Evolutionary conservation across 2,329 filamentous ascomycete species (phyloP), one percentile per base, ranked within the genome.

Genomic region (Coniochaeta hoffmannii): DNA sequence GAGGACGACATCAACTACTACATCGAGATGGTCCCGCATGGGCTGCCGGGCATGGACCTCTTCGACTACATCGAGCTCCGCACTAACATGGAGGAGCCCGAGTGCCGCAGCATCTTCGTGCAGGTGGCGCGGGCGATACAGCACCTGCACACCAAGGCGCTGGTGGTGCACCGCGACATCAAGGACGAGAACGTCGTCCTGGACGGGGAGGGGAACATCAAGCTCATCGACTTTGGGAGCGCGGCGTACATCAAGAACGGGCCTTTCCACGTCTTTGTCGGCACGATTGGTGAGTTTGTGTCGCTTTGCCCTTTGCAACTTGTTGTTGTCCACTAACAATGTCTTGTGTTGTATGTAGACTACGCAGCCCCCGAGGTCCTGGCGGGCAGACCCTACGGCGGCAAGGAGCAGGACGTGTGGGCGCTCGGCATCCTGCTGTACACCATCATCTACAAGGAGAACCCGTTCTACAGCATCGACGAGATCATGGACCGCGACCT

Each of bases 391-490:
- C 88, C 92, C 15, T 99, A 99, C 72, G 84, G 88, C 62, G 94
- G 94, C 66, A 96, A 95, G 72, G 93, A 96, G 70, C 94, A 99
- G 76, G 94, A 99, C 67, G 91, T 99, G 30, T 99, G 94, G 94
- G 94, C 94, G 1, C 80, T 99, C 15, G 94, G 94, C 24, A 97
- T 99, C 65, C 81, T 99, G 26, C 83, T 99, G 14, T 99, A 99
- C 76, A 99, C 94, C 28, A 97, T 99, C 66, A 88, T 97, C 66
- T 99, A 99, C 80, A 99, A 97, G 74, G 94, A 99, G 74, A 99
- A 99, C 67, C 93, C 94, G 0, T 99, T 97, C 71, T 97, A 97
- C 79, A 95, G 89, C 71, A 94, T 97, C 65, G 94, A 99, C 70
- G 94, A 99, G 76, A 99, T 99, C 66, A 95, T 97, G 83, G 94